These are phyloP conservation scores for Fomitopsis serialis DNA, from an alignment of 768 basidiomycete species.

Conservation along the genomic window DNA sequence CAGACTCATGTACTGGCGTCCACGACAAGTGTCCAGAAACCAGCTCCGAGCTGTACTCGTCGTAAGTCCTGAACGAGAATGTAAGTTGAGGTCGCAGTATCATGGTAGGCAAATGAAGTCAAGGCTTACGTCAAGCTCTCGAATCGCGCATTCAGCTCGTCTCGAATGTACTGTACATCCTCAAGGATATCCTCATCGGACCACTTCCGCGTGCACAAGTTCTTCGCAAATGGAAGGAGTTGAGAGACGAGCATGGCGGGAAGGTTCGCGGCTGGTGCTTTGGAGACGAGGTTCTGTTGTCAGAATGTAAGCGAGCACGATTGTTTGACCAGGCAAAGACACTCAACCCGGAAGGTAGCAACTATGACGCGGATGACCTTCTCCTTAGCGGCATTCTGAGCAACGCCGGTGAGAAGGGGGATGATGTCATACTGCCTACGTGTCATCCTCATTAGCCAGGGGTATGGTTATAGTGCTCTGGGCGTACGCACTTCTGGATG, in stretches of 20 bases:
- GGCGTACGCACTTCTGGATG: conserved; percentile 68
- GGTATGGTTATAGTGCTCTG: background rate
- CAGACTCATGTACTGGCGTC: conserved; percentile 94
- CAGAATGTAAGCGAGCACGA: background rate
- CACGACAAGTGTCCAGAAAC: conserved; percentile 88
- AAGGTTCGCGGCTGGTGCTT: conserved; percentile 83
- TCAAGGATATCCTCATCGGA: conserved; percentile 94
- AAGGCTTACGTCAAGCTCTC: conserved; percentile 80
- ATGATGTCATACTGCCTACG: conserved; percentile 84
- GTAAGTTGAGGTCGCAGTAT: no score
- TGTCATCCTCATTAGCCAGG: background rate
- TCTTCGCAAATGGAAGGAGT: conserved; percentile 82
- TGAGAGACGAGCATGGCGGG: conserved; percentile 90
- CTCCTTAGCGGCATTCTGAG: conserved; percentile 90
- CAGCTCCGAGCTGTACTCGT: conserved; percentile 92
- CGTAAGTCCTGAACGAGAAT: conserved; percentile 95
- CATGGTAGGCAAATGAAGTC: background rate
- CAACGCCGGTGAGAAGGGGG: conserved; percentile 76
- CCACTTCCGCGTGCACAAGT: conserved; percentile 80
- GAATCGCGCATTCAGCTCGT: conserved; percentile 81
- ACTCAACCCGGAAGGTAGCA: conserved; percentile 78
- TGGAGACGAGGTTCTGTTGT: conserved; percentile 77
- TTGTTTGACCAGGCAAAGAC: background rate
- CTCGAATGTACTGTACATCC: conserved; percentile 82
- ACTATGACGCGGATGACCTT: conserved; percentile 93